These are phyloP conservation scores for Alternaria viburni DNA, from an alignment of 2,329 filamentous ascomycete genomes.

Conservation along the genomic window DNA sequence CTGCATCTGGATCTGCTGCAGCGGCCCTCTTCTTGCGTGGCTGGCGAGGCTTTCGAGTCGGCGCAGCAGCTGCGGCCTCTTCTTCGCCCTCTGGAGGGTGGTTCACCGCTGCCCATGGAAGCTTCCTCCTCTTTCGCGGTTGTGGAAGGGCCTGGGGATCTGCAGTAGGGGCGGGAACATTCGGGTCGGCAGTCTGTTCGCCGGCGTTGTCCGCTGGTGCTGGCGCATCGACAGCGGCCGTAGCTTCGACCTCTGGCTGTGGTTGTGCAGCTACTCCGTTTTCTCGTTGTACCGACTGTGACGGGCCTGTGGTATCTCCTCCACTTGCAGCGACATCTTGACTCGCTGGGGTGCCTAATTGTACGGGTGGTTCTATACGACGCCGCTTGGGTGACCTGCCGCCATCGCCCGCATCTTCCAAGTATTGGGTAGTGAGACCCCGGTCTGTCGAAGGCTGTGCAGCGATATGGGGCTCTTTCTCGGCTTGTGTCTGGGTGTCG, in stretches of 20 bases:
- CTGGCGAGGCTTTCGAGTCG: constrained; percentile 19
- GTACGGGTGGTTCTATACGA: constrained; percentile 19
- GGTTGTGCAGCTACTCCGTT: not conserved
- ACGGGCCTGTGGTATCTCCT: not conserved
- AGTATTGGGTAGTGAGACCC: constrained; percentile 4
- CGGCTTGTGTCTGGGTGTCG: not conserved
- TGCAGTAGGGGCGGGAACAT: not conserved
- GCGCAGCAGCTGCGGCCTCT: constrained; percentile 7
- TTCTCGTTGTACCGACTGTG: not conserved
- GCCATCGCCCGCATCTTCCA: constrained; percentile 15
- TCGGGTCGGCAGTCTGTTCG: not conserved
- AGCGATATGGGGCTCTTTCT: not conserved
- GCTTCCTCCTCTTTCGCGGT: constrained; percentile 11
- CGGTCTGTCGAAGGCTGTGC: not conserved
- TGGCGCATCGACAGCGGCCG: not conserved
- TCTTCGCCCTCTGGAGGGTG: constrained; percentile 21
- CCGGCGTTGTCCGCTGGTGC: not conserved
- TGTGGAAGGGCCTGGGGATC: constrained; percentile 9
- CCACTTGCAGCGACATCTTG: not conserved
- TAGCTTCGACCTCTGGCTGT: not conserved
- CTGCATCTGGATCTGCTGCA: constrained; percentile 2
- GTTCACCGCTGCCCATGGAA: constrained; percentile 43
- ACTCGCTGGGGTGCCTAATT: not conserved
- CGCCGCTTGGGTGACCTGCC: constrained; percentile 31
- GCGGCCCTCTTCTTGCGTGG: constrained; percentile 17